Evolutionary conservation across 352 stramenopile genomes (phyloP).

Genomic region (Phytophthora brassicae): DNA sequence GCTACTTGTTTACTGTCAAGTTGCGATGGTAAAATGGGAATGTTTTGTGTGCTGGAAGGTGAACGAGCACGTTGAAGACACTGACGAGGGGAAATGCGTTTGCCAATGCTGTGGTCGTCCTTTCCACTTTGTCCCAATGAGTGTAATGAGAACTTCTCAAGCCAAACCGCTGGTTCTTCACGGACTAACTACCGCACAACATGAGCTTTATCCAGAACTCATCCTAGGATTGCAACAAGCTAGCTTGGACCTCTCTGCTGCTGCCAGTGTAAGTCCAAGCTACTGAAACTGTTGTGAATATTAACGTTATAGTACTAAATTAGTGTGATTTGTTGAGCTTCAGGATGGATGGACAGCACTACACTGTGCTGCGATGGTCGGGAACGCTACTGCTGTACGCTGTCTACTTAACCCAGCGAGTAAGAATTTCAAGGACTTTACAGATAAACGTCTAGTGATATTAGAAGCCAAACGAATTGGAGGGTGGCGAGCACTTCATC

Average conservation of each 20-base stretch:
- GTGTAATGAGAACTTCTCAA: slow-evolving; percentile 8
- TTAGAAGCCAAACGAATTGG: slow-evolving; percentile 23
- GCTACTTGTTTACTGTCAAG: neutral
- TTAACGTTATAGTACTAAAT: neutral
- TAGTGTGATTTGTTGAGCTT: neutral
- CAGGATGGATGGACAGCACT: slow-evolving; percentile 30
- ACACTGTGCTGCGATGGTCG: slow-evolving; percentile 39
- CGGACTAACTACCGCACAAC: slow-evolving; percentile 22
- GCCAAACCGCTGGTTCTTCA: slow-evolving; percentile 40
- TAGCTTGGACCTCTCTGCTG: slow-evolving; percentile 33
- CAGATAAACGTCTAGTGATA: neutral
- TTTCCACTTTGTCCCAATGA: slow-evolving; percentile 31
- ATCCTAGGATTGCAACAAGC: slow-evolving; percentile 16
- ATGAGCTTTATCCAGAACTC: slow-evolving; percentile 29
- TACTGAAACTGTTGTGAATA: neutral
- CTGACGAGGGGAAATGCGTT: slow-evolving; percentile 8
- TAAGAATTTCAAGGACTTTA: neutral
- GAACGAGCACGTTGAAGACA: slow-evolving; percentile 21
- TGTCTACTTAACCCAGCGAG: slow-evolving; percentile 8
- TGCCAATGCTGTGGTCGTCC: slow-evolving; percentile 33
- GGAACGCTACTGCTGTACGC: slow-evolving; percentile 28
- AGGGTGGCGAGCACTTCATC: slow-evolving; percentile 43
- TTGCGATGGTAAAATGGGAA: slow-evolving; percentile 28
- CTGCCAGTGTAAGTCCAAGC: slow-evolving; percentile 28
- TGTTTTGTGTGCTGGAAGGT: slow-evolving; percentile 48